Base-by-base conservation (phyloP, 495 filamentous ascomycete species). In the Hypomontagnella monticulosa region DNA sequence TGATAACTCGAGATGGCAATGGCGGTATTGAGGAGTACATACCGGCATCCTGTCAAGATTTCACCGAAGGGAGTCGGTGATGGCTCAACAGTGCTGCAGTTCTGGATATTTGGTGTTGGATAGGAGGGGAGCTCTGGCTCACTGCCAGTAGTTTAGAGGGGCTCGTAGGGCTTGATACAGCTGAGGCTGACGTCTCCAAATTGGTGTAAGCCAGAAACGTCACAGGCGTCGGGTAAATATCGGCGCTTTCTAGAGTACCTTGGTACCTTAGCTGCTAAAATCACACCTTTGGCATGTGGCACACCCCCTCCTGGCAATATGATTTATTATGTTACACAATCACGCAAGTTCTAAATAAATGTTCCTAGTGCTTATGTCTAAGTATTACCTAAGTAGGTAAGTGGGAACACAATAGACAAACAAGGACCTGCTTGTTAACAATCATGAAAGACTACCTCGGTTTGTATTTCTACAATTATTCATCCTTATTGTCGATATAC, bases 11-110 rank as follows among this genome's bases (percentile, higher is more conserved):
- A 27, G 23, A 20, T 16, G 36, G 46, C 0, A 27, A 34, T 51
- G 34, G 36, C 6, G 16, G 33, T 10, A 15, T 8, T 32, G 18
- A 14, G 20, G 54, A 30, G 33, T 18, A 61, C 72, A 44, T 71
- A 76, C 74, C 66, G 74, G 74, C 74, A 76, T 76, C 60, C 70
- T 72, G 64, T 67, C 47, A 50, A 65, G 46, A 40, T 44, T 37
- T 43, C 38, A 63, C 71, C 57, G 63, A 68, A 51, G 20, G 40
- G 53, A 62, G 54, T 63, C 53, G 57, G 57, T 62, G 58, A 40
- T 53, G 42, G 33, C 67, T 67, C 54, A 40, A 70, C 49, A 32
- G 18, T 53, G 15, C 44, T 57, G 57, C n/a, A 42, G 18, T 52
- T 52, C 32, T 43, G 14, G 41, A 30, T 44, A 43, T 34, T 53